Evolutionary conservation across 352 stramenopile genomes (phyloP), one percentile per base, ranked within the genome.

Genomic region (Globisporangium heterothallicum): DNA sequence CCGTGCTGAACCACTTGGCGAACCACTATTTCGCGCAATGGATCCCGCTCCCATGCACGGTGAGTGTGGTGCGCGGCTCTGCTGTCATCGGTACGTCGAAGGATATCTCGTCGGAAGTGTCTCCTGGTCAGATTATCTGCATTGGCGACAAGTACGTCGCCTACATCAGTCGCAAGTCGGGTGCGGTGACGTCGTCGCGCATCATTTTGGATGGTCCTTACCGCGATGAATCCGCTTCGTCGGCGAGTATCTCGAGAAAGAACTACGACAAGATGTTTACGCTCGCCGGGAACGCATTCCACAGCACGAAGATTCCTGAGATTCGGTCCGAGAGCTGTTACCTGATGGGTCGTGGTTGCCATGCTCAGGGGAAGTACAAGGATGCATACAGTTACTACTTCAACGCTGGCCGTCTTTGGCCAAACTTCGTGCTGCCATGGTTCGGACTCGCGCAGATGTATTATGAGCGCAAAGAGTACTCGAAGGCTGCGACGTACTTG

Each of bases 1-100:
- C 81, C 49, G 95, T 98, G 18, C 74, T 98, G 42, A 99, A 99
- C 72, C 95, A 99, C 68, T 70, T 99, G 50, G 96, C 96, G 9
- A 98, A 99, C 80, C 94, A 99, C 71, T 99, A 98, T 65, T 99
- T 99, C 69, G 96, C 88, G 50, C 97, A 97, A 58, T 99, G 94
- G 94, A 96, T 96, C 8, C 91, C 88, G 0, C 61, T 98, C 24
- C 72, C 89, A 6, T 96, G 91, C 38, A 92, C 81, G 0, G 84
- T 92, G 22, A 72, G 82, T 34, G 86, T 97, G 5, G 72, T 93
- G 56, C 71, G 82, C 46, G 88, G 90, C 54, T 97, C 83, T 2
- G 63, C 70, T n/a, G 63, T 97, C 24, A 71, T 98, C 0, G 68
- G 74, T 7, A 93, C 83, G 25, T 90, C 81, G 6, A 94, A 92